Conservation (phyloP, 306 rosid genomes). For the Castanea crenata region DNA sequence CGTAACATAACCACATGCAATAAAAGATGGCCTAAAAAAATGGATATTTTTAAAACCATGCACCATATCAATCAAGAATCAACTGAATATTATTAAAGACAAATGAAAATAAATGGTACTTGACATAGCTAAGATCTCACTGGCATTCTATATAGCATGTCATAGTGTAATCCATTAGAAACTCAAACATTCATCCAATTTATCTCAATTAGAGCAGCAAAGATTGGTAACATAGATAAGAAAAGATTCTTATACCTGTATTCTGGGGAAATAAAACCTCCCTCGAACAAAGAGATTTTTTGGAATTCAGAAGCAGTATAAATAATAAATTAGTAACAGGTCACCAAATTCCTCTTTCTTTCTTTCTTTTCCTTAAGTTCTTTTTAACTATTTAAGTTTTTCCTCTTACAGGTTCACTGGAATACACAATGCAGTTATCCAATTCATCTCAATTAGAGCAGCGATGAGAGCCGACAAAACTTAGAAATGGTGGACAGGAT, state of each 20-base stretch:
- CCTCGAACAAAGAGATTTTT: neutral
- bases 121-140: neutral
- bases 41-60: neutral
- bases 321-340: neutral
- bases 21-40: neutral
- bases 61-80: neutral
- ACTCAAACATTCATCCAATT: neutral
- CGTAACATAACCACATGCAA: neutral
- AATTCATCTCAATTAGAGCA: neutral
- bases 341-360: neutral
- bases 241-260: neutral
- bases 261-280: neutral
- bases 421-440: neutral
- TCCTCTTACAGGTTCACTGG: neutral
- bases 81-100: neutral
- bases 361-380: neutral
- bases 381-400: neutral
- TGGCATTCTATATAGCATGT: neutral
- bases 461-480: neutral
- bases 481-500: neutral
- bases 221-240: neutral
- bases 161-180: neutral
- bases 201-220: neutral
- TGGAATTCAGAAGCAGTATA: neutral
- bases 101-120: neutral